phyloP scores from a whole-genome alignment of 1,284 basidiomycete species.

The Trametes sp. region DNA sequence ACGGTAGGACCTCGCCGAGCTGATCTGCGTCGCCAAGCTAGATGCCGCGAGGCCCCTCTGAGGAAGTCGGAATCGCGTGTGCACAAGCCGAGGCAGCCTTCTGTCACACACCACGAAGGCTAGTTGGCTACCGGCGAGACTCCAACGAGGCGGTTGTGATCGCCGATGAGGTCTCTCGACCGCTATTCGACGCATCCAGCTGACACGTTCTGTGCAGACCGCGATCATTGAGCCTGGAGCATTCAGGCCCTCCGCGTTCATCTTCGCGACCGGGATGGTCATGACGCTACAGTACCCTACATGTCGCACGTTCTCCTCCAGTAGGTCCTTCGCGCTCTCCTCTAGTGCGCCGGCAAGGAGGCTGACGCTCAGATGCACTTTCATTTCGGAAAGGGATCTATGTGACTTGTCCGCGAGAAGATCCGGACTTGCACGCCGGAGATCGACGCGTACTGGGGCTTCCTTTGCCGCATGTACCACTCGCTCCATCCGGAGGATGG shows the following conservation, averaged over 20 bases:
- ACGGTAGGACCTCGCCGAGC: constrained; percentile 12
- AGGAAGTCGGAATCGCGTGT: constrained; percentile 44
- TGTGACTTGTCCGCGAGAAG: constrained; percentile 2
- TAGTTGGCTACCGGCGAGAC: constrained; percentile 40
- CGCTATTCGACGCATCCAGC: constrained; percentile 40
- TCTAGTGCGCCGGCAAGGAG: constrained; percentile 13
- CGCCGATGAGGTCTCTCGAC: constrained; percentile 40
- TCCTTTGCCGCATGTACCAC: no score
- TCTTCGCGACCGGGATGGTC: constrained; percentile 9
- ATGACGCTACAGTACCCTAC: constrained; percentile 19
- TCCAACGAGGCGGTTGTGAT: constrained; percentile 39
- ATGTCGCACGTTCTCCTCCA: constrained; percentile 7
- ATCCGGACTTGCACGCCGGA: not conserved
- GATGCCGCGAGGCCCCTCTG: constrained; percentile 48
- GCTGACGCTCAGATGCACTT: constrained; percentile 19
- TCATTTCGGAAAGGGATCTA: constrained; percentile 18
- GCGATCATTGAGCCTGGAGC: constrained; percentile 24
- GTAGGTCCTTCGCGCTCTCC: constrained; percentile 5
- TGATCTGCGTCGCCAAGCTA: constrained; percentile 47
- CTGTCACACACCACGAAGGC: constrained; percentile 52
- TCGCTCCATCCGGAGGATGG: no score
- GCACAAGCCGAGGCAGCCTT: constrained; percentile 42
- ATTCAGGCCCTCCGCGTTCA: constrained; percentile 18
- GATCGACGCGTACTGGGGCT: constrained; percentile 4
- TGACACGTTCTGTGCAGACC: not conserved